Percentiles rank a stretch among this genome's conserved stretches.
phyloP scores from a whole-genome alignment of 176 grass and related monocot species.

The Rhynchospora breviuscula region DNA sequence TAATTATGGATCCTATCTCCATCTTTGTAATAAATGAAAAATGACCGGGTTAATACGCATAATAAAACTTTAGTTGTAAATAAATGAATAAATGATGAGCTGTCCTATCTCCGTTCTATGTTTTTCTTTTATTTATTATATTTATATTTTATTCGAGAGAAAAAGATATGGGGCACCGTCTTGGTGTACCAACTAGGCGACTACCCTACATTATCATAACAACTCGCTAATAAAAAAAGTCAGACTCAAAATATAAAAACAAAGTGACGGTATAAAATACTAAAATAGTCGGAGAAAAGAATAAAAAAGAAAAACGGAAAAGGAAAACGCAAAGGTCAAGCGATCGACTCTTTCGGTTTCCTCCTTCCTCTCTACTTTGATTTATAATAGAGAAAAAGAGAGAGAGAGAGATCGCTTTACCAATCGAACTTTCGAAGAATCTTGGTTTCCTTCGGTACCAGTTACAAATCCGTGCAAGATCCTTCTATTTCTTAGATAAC shows the following conservation, averaged over 20 bases:
- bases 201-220: background rate
- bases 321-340: background rate
- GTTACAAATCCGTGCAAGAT: background rate
- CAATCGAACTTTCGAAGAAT: background rate
- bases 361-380: background rate
- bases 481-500: too few relatives aligned
- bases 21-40: background rate
- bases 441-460: background rate
- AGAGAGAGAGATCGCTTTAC: background rate
- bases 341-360: constrained; percentile 17
- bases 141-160: background rate
- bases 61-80: too few relatives aligned
- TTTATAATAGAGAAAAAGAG: background rate
- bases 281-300: background rate
- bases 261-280: background rate
- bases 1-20: background rate
- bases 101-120: background rate
- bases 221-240: background rate
- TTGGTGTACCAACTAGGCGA: constrained; percentile 12
- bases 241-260: background rate
- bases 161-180: background rate
- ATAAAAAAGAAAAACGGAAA: background rate
- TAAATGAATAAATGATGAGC: background rate
- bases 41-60: background rate
- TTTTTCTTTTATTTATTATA: background rate